Percentiles rank a stretch among this genome's conserved stretches.
These are phyloP conservation scores for Paraphoma sp. DNA, from an alignment of 2,329 filamentous ascomycete genomes.

Conservation along the genomic window DNA sequence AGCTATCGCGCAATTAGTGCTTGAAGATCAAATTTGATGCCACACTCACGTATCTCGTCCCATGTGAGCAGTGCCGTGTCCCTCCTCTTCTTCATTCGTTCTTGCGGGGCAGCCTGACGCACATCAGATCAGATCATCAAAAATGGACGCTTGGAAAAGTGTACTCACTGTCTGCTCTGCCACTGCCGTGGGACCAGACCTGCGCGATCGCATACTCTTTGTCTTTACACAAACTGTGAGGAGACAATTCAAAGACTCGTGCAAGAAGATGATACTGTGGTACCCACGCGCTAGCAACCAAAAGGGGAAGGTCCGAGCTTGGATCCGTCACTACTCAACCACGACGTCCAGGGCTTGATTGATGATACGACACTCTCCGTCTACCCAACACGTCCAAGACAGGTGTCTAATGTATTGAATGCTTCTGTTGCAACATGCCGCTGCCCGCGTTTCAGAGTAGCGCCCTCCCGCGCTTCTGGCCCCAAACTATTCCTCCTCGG, in stretches of 20 bases:
- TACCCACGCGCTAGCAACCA: no score
- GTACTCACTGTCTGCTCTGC: not conserved
- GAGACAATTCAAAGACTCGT: no score
- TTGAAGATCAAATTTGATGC: not conserved
- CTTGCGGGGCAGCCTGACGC: not conserved
- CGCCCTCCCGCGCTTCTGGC: not conserved
- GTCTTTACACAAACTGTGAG: not conserved
- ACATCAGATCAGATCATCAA: not conserved
- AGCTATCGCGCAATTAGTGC: not conserved
- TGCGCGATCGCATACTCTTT: not conserved
- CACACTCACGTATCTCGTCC: slow-evolving; percentile 1
- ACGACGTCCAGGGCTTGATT: not conserved
- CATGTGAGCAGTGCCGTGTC: not conserved
- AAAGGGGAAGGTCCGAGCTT: not conserved
- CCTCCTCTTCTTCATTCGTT: not conserved
- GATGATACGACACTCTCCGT: no score
- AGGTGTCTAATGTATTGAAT: not conserved
- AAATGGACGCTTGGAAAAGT: no score
- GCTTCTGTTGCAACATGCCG: not conserved
- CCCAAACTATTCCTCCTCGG: not conserved
- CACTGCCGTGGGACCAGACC: no score
- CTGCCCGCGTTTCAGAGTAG: not conserved
- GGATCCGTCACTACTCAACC: not conserved
- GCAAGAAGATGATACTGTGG: not conserved
- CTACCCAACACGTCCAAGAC: not conserved